These are phyloP conservation scores for Sonneratia caseolaris DNA, from an alignment of 345 rosid species.

Conservation along the genomic window DNA sequence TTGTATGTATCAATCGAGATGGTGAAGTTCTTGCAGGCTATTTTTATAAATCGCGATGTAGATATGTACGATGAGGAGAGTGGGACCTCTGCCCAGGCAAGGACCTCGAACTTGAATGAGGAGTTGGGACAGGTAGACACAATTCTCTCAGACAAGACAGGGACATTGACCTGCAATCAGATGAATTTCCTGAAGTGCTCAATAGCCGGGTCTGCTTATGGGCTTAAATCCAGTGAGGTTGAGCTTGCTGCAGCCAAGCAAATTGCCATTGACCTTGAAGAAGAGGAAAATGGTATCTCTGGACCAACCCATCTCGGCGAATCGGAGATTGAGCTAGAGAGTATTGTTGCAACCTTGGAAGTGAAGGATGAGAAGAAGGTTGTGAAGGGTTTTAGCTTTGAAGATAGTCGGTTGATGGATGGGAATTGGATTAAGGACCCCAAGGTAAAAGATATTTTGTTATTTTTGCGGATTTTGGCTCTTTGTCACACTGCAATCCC, in stretches of 20 bases:
- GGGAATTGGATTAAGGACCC: slow-evolving; percentile 87
- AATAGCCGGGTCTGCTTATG: slow-evolving; percentile 79
- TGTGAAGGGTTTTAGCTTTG: slow-evolving; percentile 81
- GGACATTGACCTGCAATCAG: slow-evolving; percentile 97
- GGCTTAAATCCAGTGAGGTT: slow-evolving; percentile 71
- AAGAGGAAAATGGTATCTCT: slow-evolving; percentile 18
- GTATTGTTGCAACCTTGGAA: slow-evolving; percentile 34
- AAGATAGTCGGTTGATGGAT: slow-evolving; percentile 69
- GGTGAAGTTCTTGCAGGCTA: slow-evolving; percentile 94
- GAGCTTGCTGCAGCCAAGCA: slow-evolving; percentile 86
- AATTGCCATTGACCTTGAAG: slow-evolving; percentile 79
- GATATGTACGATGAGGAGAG: slow-evolving; percentile 86
- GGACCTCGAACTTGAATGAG: slow-evolving; percentile 94
- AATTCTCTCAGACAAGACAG: slow-evolving; percentile 94
- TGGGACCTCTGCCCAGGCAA: slow-evolving; percentile 73
- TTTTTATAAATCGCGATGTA: slow-evolving; percentile 77
- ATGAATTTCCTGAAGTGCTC: slow-evolving; percentile 99
- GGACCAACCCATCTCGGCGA: slow-evolving; percentile 7
- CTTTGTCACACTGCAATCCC: slow-evolving; percentile 96
- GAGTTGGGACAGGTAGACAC: slow-evolving; percentile 98
- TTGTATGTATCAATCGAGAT: slow-evolving; percentile 94
- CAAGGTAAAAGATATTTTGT: slow-evolving; percentile 40
- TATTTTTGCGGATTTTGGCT: slow-evolving; percentile 73
- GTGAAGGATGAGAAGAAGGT: slow-evolving; percentile 31
- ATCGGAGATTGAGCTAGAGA: slow-evolving; percentile 76